Evolutionary conservation across 257 asterid genomes (phyloP).

Genomic region (Solanum neorickii): DNA sequence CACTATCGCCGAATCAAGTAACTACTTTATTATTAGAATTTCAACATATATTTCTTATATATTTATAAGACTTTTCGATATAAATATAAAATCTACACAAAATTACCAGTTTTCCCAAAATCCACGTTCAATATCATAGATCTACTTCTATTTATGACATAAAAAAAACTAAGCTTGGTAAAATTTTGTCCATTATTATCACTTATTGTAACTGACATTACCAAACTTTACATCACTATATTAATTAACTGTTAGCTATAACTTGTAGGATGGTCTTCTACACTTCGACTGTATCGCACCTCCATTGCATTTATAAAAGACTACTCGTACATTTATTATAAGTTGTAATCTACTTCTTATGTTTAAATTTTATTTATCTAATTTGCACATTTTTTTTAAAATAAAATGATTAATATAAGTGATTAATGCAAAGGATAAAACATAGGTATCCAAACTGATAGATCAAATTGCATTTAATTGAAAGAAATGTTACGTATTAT

Average conservation of each 20-base stretch:
- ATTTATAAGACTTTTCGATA: neutral
- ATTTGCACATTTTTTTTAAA: too few species aligned
- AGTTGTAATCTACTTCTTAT: neutral
- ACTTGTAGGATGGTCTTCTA: neutral
- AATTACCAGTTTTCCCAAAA: neutral
- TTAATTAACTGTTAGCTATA: too few species aligned
- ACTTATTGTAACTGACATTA: neutral
- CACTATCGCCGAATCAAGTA: neutral
- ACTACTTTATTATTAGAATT: neutral
- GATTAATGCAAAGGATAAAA: too few species aligned
- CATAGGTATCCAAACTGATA: neutral
- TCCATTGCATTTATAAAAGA: neutral
- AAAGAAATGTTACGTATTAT: too few species aligned
- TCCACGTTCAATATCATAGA: neutral
- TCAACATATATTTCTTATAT: neutral
- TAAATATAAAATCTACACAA: neutral
- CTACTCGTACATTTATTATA: neutral
- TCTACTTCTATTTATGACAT: neutral
- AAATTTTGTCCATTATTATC: neutral
- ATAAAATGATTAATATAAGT: too few species aligned
- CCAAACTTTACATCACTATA: neutral
- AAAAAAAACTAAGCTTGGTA: neutral
- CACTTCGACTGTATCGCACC: neutral
- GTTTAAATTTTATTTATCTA: too few species aligned
- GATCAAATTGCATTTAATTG: neutral